Base-by-base conservation (phyloP, 768 basidiomycete genomes). In the Solioccasus polychromus region DNA sequence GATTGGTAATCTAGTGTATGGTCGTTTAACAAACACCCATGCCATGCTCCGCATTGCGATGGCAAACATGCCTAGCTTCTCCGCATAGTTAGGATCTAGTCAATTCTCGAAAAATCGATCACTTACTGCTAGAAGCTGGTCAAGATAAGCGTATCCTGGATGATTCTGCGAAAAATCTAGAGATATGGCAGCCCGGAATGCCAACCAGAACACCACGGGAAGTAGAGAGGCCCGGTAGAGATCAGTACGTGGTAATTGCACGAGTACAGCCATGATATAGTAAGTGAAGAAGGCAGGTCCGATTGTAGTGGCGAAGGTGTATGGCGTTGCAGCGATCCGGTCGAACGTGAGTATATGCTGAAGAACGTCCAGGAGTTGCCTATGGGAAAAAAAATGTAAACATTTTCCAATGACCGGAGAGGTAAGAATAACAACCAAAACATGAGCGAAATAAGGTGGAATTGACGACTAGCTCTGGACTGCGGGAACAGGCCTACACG, bases 221-320 rank as follows among this genome's bases (percentile, higher is more conserved):
- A 82, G 68, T 26, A 82, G 50, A 11, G 75, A 72, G 28, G 72
- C 47, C 36, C 79, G 74, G 45, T 74, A 58, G 3, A 63, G 37
- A 35, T 64, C 61, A 1, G 80, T 79, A 25, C 61, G 62, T 0
- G 75, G 75, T 11, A 73, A 57, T 30, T 78, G 66, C 7, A 81
- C 76, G 38, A 84, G 69, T 26, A 79, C 58, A 11, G 80, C 80
- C 43, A 76, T 75, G 10, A 55, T 61, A 66, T 77, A 79, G 60
- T 76, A 79, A 45, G 66, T 66, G 19, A 75, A 44, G 2, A 77
- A 18, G 14, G 71, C 60, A 1, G 76, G 77, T 14, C 74, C 20
- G 26, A 79, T 47, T 39, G 69, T 62, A 10, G 67, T 66, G n/a
- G 42, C 24, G 58, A 53, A 52, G 70, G 71, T 22, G 66, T 62